These are phyloP conservation scores for Spongiforma sp. DNA, from an alignment of 1,284 basidiomycete species.

Conservation along the genomic window DNA sequence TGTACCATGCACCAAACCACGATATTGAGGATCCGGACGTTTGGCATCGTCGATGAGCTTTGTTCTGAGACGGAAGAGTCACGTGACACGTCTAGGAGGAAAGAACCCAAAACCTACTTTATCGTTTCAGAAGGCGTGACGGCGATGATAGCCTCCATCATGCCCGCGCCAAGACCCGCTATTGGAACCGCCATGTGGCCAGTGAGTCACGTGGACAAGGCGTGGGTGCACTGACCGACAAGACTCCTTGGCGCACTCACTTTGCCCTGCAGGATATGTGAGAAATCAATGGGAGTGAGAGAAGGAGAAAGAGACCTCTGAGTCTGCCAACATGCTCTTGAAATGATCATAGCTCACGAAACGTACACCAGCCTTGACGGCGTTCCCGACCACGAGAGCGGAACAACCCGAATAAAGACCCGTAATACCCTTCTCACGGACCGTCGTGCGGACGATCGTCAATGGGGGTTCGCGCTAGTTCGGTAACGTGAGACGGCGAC, in stretches of 20 bases:
- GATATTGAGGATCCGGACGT: constrained; percentile 82
- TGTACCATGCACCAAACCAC: constrained; percentile 90
- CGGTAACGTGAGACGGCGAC: not conserved
- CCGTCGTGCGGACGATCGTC: constrained; percentile 71
- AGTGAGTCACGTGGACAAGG: constrained; percentile 1
- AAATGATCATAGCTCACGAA: constrained; percentile 97
- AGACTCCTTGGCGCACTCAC: constrained; percentile 86
- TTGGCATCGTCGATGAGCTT: constrained; percentile 97
- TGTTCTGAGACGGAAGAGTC: constrained; percentile 70
- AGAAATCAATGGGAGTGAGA: not conserved
- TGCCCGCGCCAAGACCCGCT: constrained; percentile 95
- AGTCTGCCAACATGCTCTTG: constrained; percentile 84
- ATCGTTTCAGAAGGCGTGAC: constrained; percentile 99
- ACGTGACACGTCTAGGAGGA: not conserved
- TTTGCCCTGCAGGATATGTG: constrained; percentile 70
- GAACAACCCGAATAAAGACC: constrained; percentile 89
- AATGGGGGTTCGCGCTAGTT: constrained; percentile 58
- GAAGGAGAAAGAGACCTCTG: constrained; percentile 57
- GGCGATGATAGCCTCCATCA: constrained; percentile 93
- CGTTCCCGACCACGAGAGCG: constrained; percentile 90
- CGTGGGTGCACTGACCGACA: constrained; percentile 58
- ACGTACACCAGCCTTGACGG: constrained; percentile 91
- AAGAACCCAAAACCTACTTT: constrained; percentile 85
- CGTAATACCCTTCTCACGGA: constrained; percentile 71
- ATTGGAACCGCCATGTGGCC: not conserved